Base-by-base conservation (phyloP, 2,329 filamentous ascomycete species). In the Arthrobotrys iridis region DNA sequence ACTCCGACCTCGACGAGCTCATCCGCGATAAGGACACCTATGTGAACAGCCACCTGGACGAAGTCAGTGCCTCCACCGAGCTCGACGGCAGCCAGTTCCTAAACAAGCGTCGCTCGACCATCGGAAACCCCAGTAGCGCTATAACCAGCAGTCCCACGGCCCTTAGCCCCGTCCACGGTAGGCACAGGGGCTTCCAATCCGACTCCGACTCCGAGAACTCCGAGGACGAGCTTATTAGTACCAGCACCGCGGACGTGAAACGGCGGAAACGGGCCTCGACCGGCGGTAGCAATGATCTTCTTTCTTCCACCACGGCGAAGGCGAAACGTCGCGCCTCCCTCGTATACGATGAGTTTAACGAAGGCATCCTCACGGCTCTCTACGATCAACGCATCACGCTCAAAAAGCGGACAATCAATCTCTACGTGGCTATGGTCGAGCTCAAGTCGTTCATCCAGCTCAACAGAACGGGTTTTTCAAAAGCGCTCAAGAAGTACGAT, bases 401-500 rank as follows among this genome's bases (percentile, higher is more conserved):
- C 77, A 98, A 98, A 86, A 97, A 97, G 84, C 89, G 93, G 64
- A 90, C 93, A 65, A 89, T 96, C 78, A 89, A 89, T 81, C 85
- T 93, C 74, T 99, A 97, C 81, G 95, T 99, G 48, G 91, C 92
- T 78, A 85, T 98, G 15, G 97, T 94, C 83, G 95, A 97, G 82
- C 88, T 99, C 80, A 96, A 97, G 81, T 98, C 94, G 1, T 99
- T 93, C 80, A 90, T 93, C 65, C 94, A 98, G 83, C 88, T 99
- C 77, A 99, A 99, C 85, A 91, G 91, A 83, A 99, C 95, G 0
- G 95, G 95, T 10, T 99, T 99, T 83, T 88, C 90, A 80, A 99
- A 99, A 83, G 93, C 96, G 0, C 84, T 98, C 78, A 99, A 99
- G 84, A 99, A 99, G 83, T 99, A 95, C 80, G 95, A 99, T 86